These are phyloP conservation scores for Daldinia grandis DNA, from an alignment of 495 filamentous ascomycete species.

Conservation along the genomic window DNA sequence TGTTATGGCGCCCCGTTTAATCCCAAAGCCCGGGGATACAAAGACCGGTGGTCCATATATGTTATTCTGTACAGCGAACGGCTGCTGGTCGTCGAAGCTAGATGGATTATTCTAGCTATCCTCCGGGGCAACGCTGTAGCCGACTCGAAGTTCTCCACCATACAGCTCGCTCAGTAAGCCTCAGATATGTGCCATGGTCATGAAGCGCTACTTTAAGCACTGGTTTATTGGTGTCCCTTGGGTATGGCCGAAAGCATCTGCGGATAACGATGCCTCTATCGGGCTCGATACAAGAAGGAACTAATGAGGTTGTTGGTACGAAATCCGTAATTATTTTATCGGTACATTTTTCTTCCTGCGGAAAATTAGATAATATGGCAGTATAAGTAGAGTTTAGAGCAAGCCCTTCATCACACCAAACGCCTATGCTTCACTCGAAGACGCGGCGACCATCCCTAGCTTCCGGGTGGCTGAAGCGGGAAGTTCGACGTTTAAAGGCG, in stretches of 20 bases:
- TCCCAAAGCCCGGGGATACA: slow-evolving; percentile 5
- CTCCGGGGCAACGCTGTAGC: background rate
- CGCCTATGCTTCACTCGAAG: slow-evolving; percentile 13
- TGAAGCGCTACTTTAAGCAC: background rate
- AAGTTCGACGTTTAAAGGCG: slow-evolving; percentile 10
- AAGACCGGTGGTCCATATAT: slow-evolving; percentile 2
- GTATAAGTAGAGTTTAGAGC: slow-evolving; percentile 22
- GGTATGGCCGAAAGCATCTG: background rate
- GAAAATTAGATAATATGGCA: background rate
- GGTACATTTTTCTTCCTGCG: slow-evolving; percentile 1
- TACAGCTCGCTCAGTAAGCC: background rate
- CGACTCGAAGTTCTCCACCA: slow-evolving; percentile 8
- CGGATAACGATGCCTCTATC: background rate
- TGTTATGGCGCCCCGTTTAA: slow-evolving; percentile 8
- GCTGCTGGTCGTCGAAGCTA: background rate
- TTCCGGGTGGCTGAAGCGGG: slow-evolving; percentile 3
- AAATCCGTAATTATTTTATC: background rate
- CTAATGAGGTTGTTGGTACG: background rate
- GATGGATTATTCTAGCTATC: background rate
- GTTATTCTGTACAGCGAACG: slow-evolving; percentile 3
- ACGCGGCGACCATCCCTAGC: slow-evolving; percentile 11
- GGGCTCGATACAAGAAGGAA: background rate
- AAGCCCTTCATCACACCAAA: slow-evolving; percentile 9
- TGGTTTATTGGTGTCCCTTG: background rate
- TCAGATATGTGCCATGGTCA: slow-evolving; percentile 4